Evolutionary conservation across 495 filamentous ascomycete species (phyloP), one percentile per base, ranked within the genome.

Genomic region (Stereocaulon alpinum): DNA sequence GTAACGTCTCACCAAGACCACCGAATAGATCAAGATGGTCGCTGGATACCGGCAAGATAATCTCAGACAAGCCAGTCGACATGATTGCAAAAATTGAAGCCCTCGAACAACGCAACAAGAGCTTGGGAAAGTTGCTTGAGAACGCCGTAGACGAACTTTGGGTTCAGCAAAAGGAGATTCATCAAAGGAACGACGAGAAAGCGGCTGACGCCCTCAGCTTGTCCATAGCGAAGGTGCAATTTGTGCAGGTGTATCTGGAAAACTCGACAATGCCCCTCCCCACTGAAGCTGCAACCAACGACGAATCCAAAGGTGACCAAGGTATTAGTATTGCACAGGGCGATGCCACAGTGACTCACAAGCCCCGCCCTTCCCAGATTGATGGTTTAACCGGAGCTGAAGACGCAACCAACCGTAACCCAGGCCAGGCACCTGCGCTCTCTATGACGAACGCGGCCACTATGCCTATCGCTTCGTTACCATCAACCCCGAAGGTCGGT

Each of bases 231-330:
- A 87, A 82, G 68, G 75, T 91, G 2, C 86, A 92, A 65, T 85
- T 86, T 55, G 86, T 93, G 37, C 89, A 89, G 66, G 78, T 83
- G 11, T 88, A 86, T 60, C 74, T 95, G 11, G 84, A 87, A 64
- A 85, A 92, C 62, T 66, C 81, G 14, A 76, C 74, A 3, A 68
- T 86, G 17, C 72, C 78, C 14, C 69, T 85, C 37, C 75, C 82
- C 32, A 69, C 76, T 15, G 74, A 78, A 11, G 15, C 17, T 40
- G 18, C 43, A 54, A 22, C 65, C 49, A 40, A n/a, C 14, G 37
- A 47, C 40, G 44, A 22, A 37, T 40, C 15, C 2, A 24, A 53
- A 29, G 27, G 24, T 14, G 29, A 54, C 4, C 34, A 11, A 11
- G 18, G 24, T 40, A 15, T 10, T n/a, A 43, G 20, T 4, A 22